Base-by-base conservation (phyloP, 2,329 filamentous ascomycete genomes). In the Claviceps pusilla region DNA sequence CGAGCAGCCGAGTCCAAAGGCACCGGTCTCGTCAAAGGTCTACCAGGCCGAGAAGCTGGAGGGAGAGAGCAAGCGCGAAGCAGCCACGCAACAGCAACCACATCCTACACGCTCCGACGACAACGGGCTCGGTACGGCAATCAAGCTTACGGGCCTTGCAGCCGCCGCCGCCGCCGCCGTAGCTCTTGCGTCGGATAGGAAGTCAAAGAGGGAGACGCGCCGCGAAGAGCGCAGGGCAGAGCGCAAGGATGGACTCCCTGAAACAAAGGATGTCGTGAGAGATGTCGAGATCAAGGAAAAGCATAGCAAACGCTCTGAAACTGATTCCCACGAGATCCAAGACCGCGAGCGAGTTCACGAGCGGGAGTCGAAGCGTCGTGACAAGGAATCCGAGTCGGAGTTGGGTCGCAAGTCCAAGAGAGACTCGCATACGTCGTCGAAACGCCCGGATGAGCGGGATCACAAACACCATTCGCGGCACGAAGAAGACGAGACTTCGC, bases 1-100 rank as follows among this genome's bases (percentile, higher is more conserved):
- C n/a, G 86, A 93, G 65, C 88, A 95, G 61, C 90, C 90, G 2
- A 84, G 89, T 60, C 90, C 90, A 2, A 78, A 87, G 56, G 75
- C 78, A 2, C 87, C 87, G 0, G 81, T 94, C 3, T 83, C 83
- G 42, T 78, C 79, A 57, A 78, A 79, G 19, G 76, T 90, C 1
- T 87, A 88, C 61, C 76, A 82, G 50, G 71, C 76, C 39, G 69
- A 71, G 43, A 69, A 66, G 48, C 58, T 69, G 33, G 69, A 70
- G 33, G 62, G 66, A 51, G 71, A 69, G 35, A 65, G 61, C 41
- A 67, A 63, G 37, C 67, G 62, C 16, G 68, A 70, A 28, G 60
- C 65, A 11, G 66, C 48, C 24, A 53, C 65, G 52, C 54, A 60
- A 24, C 55, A 59, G 19, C 64, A 62, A 24, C 24, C 24, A 24